Base-by-base conservation (phyloP, 179 eudicot species). In the Silene vulgaris region DNA sequence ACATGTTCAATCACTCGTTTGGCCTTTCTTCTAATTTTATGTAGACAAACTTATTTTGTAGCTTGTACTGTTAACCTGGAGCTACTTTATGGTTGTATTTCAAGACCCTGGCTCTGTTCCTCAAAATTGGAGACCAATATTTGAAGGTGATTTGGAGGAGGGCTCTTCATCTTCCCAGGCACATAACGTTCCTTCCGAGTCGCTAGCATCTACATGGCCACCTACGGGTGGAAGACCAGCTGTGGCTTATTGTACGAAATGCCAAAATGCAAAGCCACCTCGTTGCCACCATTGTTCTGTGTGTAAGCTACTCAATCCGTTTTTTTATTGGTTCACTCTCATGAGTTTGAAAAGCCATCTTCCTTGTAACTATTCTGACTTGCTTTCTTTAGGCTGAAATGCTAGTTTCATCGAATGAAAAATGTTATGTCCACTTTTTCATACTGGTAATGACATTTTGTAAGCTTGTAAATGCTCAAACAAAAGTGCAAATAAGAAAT, bases 261-360 rank as follows among this genome's bases (percentile, higher is more conserved):
- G 97, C 75, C 88, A 82, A 78, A 91, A 89, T 78, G 86, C 90
- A 75, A 93, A 90, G 82, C 98, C 98, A 65, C 96, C 97, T 43
- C 97, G 98, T 29, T 93, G 97, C 81, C 98, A 93, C 80, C 98
- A 91, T 79, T 93, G 98, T 75, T 93, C 98, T 72, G 91, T 93
- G 66, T 93, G 98, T 93, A 88, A 86, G 98, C 35, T 76, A 32
- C 74, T 72, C 16, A 13, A 17, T 43, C 69, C 21, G 12, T 62
- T 64, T 6, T 65, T 78, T 61, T 56, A 35, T 37, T n/a, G 5
- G 52, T 32, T 4, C 30, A 54, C 43, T 56, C 19, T 72, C 16
- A 30, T 30, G 45, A n/a, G n/a, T 32, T 63, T 67, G n/a, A 37
- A 2, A 14, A 23, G 32, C 45, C 56, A 68, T 13, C 60, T 45